Evolutionary conservation across 2,329 filamentous ascomycete genomes (phyloP).

Genomic region (Ceratocystis destructans): DNA sequence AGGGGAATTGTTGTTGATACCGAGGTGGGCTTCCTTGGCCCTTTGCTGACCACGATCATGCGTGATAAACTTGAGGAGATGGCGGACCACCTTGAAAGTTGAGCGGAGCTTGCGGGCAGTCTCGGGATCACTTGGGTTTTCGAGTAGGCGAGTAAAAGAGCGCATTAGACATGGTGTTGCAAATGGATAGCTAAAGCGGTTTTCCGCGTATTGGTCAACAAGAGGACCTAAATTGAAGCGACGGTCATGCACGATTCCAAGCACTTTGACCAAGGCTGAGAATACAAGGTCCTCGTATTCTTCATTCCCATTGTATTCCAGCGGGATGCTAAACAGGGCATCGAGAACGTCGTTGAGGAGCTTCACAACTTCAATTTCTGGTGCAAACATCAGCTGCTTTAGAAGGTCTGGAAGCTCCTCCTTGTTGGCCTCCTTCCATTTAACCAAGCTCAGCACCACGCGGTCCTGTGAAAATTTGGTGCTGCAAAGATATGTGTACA

Average conservation of each 20-base stretch:
- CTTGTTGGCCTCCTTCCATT: slow-evolving; percentile 66
- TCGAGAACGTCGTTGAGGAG: slow-evolving; percentile 80
- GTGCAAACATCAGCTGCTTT: slow-evolving; percentile 77
- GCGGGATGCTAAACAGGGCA: slow-evolving; percentile 77
- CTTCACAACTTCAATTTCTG: slow-evolving; percentile 96
- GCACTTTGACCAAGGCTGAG: slow-evolving; percentile 71
- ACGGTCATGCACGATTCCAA: slow-evolving; percentile 88
- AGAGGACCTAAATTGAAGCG: slow-evolving; percentile 83
- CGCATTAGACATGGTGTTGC: slow-evolving; percentile 77
- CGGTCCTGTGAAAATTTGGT: slow-evolving; percentile 91
- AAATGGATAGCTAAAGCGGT: slow-evolving; percentile 82
- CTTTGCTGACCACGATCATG: slow-evolving; percentile 77
- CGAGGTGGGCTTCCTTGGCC: slow-evolving; percentile 75
- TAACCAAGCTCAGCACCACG: slow-evolving; percentile 65
- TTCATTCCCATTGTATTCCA: slow-evolving; percentile 80
- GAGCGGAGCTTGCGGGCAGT: slow-evolving; percentile 73
- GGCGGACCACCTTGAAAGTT: slow-evolving; percentile 86
- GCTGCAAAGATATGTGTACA: slow-evolving; percentile 83
- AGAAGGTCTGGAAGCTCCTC: slow-evolving; percentile 61
- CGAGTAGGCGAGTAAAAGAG: slow-evolving; percentile 71
- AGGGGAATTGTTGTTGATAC: slow-evolving; percentile 59
- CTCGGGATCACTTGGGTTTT: slow-evolving; percentile 69
- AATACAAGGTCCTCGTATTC: slow-evolving; percentile 91
- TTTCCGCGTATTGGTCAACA: slow-evolving; percentile 82
- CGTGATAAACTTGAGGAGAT: slow-evolving; percentile 89